Evolutionary conservation across 2,329 filamentous ascomycete genomes (phyloP).

Genomic region (Penicillium sp.): DNA sequence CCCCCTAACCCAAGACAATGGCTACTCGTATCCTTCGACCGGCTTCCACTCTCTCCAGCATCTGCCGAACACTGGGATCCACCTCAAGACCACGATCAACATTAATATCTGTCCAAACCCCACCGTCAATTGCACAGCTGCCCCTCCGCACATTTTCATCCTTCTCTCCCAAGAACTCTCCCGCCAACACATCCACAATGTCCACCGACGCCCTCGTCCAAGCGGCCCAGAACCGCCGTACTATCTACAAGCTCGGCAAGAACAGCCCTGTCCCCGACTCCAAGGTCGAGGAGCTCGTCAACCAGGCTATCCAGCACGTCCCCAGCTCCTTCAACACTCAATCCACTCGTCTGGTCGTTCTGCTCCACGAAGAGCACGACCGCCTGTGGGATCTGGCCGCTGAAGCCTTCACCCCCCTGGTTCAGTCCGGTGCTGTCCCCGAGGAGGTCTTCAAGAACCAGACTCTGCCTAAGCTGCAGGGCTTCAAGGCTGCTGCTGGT

Average conservation of each 20-base stretch:
- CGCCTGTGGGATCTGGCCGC: slow-evolving; percentile 80
- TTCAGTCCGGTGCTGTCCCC: slow-evolving; percentile 56
- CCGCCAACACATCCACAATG: slow-evolving; percentile 11
- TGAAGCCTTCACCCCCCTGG: slow-evolving; percentile 68
- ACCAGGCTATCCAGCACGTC: slow-evolving; percentile 64
- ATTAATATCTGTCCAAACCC: slow-evolving; percentile 4
- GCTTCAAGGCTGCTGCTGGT: slow-evolving; percentile 74
- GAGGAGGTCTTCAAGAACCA: slow-evolving; percentile 61
- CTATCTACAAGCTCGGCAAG: slow-evolving; percentile 42
- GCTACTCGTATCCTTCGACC: slow-evolving; percentile 18
- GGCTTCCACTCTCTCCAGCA: slow-evolving; percentile 17
- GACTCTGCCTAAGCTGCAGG: slow-evolving; percentile 52
- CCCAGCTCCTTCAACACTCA: slow-evolving; percentile 91
- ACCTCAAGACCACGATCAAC: slow-evolving; percentile 3
- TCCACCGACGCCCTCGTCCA: slow-evolving; percentile 32
- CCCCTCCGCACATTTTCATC: slow-evolving; percentile 29
- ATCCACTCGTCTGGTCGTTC: slow-evolving; percentile 75
- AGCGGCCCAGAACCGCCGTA: slow-evolving; percentile 39
- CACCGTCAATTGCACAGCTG: slow-evolving; percentile 35
- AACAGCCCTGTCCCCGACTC: slow-evolving; percentile 40
- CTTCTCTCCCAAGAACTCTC: neutral
- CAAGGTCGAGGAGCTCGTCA: slow-evolving; percentile 42
- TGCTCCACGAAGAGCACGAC: slow-evolving; percentile 82
- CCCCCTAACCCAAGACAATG: slow-evolving; percentile 5
- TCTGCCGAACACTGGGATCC: slow-evolving; percentile 15